Evolutionary conservation across 768 basidiomycete genomes (phyloP), one percentile per base, ranked within the genome.

Genomic region (Tylopilus sp.): DNA sequence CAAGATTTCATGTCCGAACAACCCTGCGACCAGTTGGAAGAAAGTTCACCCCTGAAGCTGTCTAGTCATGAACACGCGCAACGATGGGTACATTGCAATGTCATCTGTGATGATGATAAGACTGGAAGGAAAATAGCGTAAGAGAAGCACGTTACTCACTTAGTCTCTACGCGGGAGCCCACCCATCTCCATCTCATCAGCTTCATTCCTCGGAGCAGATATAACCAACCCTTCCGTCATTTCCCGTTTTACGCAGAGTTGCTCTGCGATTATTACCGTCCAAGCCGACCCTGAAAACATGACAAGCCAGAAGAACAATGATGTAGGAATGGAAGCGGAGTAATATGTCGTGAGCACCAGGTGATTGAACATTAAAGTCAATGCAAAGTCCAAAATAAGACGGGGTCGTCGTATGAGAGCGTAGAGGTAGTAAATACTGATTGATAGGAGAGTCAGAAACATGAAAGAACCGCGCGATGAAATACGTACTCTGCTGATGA

Each of bases 311-410:
- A 90, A 98, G 77, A 95, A 98, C 31, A 91, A 66, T 1, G 92
- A 95, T 0, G 90, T 90, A 7, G 97, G 97, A 63, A 88, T 61
- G 42, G 69, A 68, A 49, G 73, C 70, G 12, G 81, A 72, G 62
- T 81, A 81, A 72, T 98, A 98, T 33, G 91, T 94, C 48, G 97
- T 95, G 54, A 98, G 74, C 49, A 98, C 86, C 51, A 95, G 74
- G 69, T 99, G 97, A 66, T 86, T 90, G 77, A 95, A 90, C 43
- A 90, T 72, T 43, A 98, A 80, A 0, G 97, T 98, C 53, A 95
- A 68, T 9, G 91, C 78, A 70, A 97, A 97, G 72, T 99, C 97
- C 59, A 99, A 85, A 63, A 98, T 88, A 60, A 95, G 80, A 20
- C 95, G 90, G 33, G 97, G 97, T 42, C 91, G 81, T 42, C 93